Evolutionary conservation across 768 basidiomycete species (phyloP).

Genomic region (Clathrus columnatus): DNA sequence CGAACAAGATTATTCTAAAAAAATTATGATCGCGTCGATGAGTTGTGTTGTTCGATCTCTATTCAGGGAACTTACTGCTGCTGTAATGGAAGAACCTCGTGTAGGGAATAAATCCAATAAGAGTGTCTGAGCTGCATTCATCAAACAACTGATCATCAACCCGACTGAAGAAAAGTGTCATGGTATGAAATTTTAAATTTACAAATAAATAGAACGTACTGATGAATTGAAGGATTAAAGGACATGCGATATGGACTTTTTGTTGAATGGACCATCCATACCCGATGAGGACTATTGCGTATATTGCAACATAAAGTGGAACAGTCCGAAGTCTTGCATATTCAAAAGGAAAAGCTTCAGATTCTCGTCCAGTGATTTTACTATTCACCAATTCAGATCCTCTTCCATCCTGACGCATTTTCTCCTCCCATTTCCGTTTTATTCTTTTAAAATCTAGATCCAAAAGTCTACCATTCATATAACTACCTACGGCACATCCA

Average conservation of each 20-base stretch:
- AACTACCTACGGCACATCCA: conserved; percentile 28
- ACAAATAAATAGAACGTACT: conserved; percentile 20
- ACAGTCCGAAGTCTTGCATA: conserved; percentile 42
- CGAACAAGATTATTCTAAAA: conserved; percentile 8
- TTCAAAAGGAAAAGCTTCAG: conserved; percentile 49
- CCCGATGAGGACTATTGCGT: conserved; percentile 33
- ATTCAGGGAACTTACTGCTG: conserved; percentile 3
- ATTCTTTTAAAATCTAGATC: background rate
- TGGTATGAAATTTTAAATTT: background rate
- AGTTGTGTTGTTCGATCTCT: background rate
- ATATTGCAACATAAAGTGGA: conserved; percentile 34
- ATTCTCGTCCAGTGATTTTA: conserved; percentile 17
- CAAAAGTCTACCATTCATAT: background rate
- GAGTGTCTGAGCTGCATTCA: conserved; percentile 3
- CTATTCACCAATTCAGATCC: background rate
- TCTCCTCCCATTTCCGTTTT: conserved; percentile 11
- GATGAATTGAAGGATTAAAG: conserved; percentile 40
- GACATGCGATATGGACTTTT: conserved; percentile 40
- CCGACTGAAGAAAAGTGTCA: background rate
- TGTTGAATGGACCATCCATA: conserved; percentile 56
- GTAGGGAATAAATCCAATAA: conserved; percentile 10
- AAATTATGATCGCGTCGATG: background rate
- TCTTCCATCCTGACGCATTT: conserved; percentile 17
- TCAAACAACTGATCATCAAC: background rate
- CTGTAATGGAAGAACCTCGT: conserved; percentile 10